phyloP scores from a whole-genome alignment of 2,329 filamentous ascomycete species.

The Microsporum ferrugineum region DNA sequence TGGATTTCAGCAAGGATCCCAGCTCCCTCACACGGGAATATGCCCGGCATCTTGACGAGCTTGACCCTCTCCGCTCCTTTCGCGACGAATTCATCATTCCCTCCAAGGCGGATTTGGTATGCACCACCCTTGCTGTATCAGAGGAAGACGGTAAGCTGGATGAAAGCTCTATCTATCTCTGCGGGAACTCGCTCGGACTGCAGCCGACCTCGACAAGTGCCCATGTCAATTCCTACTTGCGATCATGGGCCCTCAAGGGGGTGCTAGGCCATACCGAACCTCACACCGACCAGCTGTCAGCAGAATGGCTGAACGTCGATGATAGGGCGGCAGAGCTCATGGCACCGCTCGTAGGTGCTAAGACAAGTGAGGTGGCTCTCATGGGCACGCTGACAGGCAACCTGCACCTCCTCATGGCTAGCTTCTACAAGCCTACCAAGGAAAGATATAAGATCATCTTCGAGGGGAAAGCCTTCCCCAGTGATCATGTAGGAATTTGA shows the following conservation, averaged over 20 bases:
- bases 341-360: slow-evolving; percentile 63
- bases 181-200: slow-evolving; percentile 78
- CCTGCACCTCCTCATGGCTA: slow-evolving; percentile 69
- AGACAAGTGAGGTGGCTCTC: slow-evolving; percentile 61
- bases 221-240: slow-evolving; percentile 60
- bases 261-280: slow-evolving; percentile 72
- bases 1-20: slow-evolving; percentile 4
- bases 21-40: slow-evolving; percentile 27
- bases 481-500: slow-evolving; percentile 53
- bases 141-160: slow-evolving; percentile 14
- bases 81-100: slow-evolving; percentile 67
- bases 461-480: slow-evolving; percentile 85
- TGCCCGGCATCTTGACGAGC: slow-evolving; percentile 44
- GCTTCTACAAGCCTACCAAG: slow-evolving; percentile 63
- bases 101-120: slow-evolving; percentile 57
- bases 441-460: slow-evolving; percentile 66
- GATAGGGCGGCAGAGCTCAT: slow-evolving; percentile 60
- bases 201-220: slow-evolving; percentile 59
- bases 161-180: slow-evolving; percentile 60
- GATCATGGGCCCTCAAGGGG: slow-evolving; percentile 73
- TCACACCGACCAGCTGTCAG: slow-evolving; percentile 55
- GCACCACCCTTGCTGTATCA: slow-evolving; percentile 42
- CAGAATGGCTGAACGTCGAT: slow-evolving; percentile 67
- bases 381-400: slow-evolving; percentile 84
- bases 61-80: slow-evolving; percentile 50